Evolutionary conservation across 345 rosid species (phyloP), one percentile per base, ranked within the genome.

Genomic region (Hibiscus trionum): DNA sequence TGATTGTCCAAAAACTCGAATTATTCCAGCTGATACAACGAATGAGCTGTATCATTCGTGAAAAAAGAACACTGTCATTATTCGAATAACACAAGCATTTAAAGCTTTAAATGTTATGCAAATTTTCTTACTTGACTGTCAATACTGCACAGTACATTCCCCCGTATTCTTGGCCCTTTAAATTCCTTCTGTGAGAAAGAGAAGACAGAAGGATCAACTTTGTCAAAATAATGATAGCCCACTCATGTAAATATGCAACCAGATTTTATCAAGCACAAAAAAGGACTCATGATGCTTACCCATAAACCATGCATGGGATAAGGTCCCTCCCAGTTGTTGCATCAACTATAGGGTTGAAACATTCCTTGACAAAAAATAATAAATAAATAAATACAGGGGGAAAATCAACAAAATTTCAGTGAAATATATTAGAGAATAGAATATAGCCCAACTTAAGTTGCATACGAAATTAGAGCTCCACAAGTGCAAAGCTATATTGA

Each of bases 131-230:
- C 99, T 95, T 90, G 66, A 95, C 89, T 60, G 87, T 82, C 81
- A 95, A 78, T 69, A 95, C 84, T 11, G 90, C 91, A 80, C 98
- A 90, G 80, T 90, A 88, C 91, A 95, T 90, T 73, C 99, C 97
- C 12, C 96, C 87, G 27, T 83, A 87, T 56, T 92, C 99, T 79
- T 92, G 98, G 50, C 88, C 97, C 81, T 88, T 89, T 72, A 83
- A 37, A 70, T 83, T 87, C 86, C 86, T 85, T 70, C 98, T 90
- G 79, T 1, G 44, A 61, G 49, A 26, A 49, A 15, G 37, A 21
- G 26, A 67, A 12, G 61, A 11, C 4, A 10, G 27, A 17, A 56
- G 44, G 31, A 62, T 27, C 15, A 70, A 52, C 52, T 53, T 72
- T 61, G 70, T 61, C 66, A 68, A 31, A 57, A 47, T 44, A 50